Evolutionary conservation across 2,329 filamentous ascomycete species (phyloP).

Genomic region (Verticillium dahliae): DNA sequence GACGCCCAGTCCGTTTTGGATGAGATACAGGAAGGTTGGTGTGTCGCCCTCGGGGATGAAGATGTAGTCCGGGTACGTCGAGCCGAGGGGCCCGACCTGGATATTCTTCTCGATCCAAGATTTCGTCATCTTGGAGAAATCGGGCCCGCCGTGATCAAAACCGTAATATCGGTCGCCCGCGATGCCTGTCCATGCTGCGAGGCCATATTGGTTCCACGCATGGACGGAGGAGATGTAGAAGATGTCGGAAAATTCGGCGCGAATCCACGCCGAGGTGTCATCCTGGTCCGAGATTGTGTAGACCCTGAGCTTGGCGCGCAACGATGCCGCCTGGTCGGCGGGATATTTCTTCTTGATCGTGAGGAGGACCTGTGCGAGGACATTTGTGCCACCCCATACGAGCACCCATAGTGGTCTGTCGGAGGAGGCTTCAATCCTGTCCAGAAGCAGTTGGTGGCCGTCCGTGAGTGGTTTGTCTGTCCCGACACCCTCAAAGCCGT

Average conservation of each 20-base stretch:
- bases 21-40: constrained; percentile 40
- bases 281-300: constrained; percentile 55
- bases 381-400: constrained; percentile 46
- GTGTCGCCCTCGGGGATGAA: constrained; percentile 48
- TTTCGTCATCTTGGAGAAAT: constrained; percentile 32
- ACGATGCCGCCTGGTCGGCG: constrained; percentile 20
- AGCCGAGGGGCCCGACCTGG: constrained; percentile 37
- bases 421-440: constrained; percentile 11
- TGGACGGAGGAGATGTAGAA: constrained; percentile 50
- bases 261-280: constrained; percentile 49
- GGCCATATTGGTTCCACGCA: constrained; percentile 46
- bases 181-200: constrained; percentile 51
- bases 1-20: constrained; percentile 38
- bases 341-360: constrained; percentile 26
- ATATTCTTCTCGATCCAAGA: constrained; percentile 47
- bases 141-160: constrained; percentile 1
- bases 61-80: constrained; percentile 35
- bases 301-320: constrained; percentile 37
- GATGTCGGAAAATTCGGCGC: constrained; percentile 42
- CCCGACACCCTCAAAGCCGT: constrained; percentile 22
- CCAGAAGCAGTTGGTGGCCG: constrained; percentile 34
- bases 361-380: constrained; percentile 39
- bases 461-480: constrained; percentile 18
- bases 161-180: constrained; percentile 13
- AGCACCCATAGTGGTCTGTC: constrained; percentile 42